Evolutionary conservation across 2,329 filamentous ascomycete genomes (phyloP).

Genomic region (Venturia carpophila): DNA sequence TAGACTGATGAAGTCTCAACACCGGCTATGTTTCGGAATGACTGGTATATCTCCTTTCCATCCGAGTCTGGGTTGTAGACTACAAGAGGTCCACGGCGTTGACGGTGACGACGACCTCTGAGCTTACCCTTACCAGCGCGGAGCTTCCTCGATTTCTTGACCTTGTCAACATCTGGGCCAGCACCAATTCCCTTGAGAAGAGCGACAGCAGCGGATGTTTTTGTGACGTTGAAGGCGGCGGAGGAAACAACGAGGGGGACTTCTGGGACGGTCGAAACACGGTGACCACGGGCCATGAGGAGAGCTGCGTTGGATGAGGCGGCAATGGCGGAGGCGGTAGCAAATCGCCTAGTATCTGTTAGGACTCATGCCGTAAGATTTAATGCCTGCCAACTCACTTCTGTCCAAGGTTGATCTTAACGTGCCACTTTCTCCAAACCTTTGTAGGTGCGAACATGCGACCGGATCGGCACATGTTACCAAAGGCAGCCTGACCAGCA

Average conservation of each 20-base stretch:
- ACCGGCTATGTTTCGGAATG: slow-evolving; percentile 98
- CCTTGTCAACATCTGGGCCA: slow-evolving; percentile 85
- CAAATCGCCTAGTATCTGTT: slow-evolving; percentile 65
- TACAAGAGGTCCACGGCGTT: slow-evolving; percentile 95
- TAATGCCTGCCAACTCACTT: slow-evolving; percentile 52
- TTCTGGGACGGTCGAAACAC: slow-evolving; percentile 84
- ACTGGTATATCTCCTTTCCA: slow-evolving; percentile 85
- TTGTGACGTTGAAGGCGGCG: slow-evolving; percentile 76
- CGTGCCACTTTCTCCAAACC: slow-evolving; percentile 99
- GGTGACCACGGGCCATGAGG: slow-evolving; percentile 94
- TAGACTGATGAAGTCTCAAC: slow-evolving; percentile 94
- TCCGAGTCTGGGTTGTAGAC: slow-evolving; percentile 95
- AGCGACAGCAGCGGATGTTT: slow-evolving; percentile 78
- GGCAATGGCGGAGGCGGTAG: slow-evolving; percentile 93
- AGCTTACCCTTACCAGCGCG: slow-evolving; percentile 99
- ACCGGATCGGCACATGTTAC: slow-evolving; percentile 99
- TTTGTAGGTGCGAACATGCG: slow-evolving; percentile 99
- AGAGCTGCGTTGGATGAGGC: slow-evolving; percentile 92
- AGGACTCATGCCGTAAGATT: slow-evolving; percentile 22
- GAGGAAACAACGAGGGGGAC: slow-evolving; percentile 96
- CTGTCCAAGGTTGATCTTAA: slow-evolving; percentile 99
- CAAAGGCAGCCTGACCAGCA: slow-evolving; percentile 98
- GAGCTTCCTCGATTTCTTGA: slow-evolving; percentile 92
- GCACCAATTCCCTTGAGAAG: slow-evolving; percentile 91
- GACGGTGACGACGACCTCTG: slow-evolving; percentile 89